Evolutionary conservation across 805 yeast species (phyloP).

Genomic region (Yamadazyma kitorensis): DNA sequence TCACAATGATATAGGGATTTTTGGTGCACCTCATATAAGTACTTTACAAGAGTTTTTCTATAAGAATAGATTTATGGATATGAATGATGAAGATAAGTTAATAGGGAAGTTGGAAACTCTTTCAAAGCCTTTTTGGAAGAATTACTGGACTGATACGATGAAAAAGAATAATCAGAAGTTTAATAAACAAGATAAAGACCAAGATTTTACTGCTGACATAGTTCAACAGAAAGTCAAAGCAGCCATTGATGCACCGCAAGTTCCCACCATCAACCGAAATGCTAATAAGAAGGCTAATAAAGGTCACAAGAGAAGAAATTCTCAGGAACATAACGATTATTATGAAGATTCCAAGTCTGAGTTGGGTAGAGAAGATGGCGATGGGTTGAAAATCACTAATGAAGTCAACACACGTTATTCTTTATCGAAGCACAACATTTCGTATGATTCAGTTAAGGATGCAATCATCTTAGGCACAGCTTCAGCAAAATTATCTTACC

Average conservation of each 20-base stretch:
- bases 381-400: constrained; percentile 18
- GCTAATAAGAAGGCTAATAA: constrained; percentile 3
- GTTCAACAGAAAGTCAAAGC: constrained; percentile 11
- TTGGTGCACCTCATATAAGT: constrained; percentile 59
- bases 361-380: constrained; percentile 17
- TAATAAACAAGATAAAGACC: constrained; percentile 29
- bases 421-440: constrained; percentile 13
- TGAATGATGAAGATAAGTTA: constrained; percentile 26
- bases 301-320: constrained; percentile 2
- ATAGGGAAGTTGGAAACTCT: constrained; percentile 27
- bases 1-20: constrained; percentile 34
- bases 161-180: constrained; percentile 35
- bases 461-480: constrained; percentile 57
- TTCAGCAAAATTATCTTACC: constrained; percentile 61
- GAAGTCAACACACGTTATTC: constrained; percentile 21
- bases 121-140: constrained; percentile 49
- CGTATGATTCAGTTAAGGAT: constrained; percentile 19
- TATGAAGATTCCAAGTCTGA: constrained; percentile 8
- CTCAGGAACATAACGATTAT: constrained; percentile 2
- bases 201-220: constrained; percentile 10
- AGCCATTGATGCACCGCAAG: constrained; percentile 8
- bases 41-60: constrained; percentile 52
- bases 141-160: constrained; percentile 47
- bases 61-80: constrained; percentile 45
- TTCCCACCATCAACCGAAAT: constrained; percentile 2